A percentile compares a stretch with the other conserved stretches of the same genome.
Conservation (phyloP, 768 basidiomycete species). For the Austroboletus eburneus region DNA sequence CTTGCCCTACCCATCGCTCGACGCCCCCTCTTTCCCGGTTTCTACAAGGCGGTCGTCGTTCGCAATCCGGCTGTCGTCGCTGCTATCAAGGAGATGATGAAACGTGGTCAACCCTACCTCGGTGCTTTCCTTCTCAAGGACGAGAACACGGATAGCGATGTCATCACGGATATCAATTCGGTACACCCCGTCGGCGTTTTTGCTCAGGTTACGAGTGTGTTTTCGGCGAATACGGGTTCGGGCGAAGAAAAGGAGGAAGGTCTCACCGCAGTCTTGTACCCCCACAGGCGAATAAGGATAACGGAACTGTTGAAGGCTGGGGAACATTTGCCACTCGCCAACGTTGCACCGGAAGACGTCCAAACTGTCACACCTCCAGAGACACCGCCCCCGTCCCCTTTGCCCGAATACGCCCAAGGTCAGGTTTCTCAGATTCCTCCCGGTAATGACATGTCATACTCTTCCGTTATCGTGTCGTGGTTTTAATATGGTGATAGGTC, state of each 20-base stretch:
- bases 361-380: slow-evolving; percentile 45
- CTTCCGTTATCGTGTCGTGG: background rate
- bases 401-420: slow-evolving; percentile 18
- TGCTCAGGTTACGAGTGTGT: slow-evolving; percentile 93
- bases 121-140: slow-evolving; percentile 97
- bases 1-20: slow-evolving; percentile 94
- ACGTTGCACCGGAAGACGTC: slow-evolving; percentile 35
- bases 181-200: slow-evolving; percentile 95
- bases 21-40: slow-evolving; percentile 93
- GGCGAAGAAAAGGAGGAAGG: slow-evolving; percentile 78
- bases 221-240: slow-evolving; percentile 52
- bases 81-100: slow-evolving; percentile 95
- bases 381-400: slow-evolving; percentile 31
- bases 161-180: slow-evolving; percentile 82
- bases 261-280: slow-evolving; percentile 92
- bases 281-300: slow-evolving; percentile 85
- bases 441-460: slow-evolving; percentile 10
- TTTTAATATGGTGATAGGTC: slow-evolving; percentile 34
- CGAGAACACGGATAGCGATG: slow-evolving; percentile 86
- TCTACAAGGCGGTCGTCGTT: slow-evolving; percentile 97
- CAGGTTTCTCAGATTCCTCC: slow-evolving; percentile 21
- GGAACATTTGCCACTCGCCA: slow-evolving; percentile 33
- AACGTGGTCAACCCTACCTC: slow-evolving; percentile 93
- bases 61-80: slow-evolving; percentile 87
- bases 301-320: slow-evolving; percentile 79